phyloP scores from a whole-genome alignment of 371 early-diverging fungal species.

The Capillidium heterosporum region DNA sequence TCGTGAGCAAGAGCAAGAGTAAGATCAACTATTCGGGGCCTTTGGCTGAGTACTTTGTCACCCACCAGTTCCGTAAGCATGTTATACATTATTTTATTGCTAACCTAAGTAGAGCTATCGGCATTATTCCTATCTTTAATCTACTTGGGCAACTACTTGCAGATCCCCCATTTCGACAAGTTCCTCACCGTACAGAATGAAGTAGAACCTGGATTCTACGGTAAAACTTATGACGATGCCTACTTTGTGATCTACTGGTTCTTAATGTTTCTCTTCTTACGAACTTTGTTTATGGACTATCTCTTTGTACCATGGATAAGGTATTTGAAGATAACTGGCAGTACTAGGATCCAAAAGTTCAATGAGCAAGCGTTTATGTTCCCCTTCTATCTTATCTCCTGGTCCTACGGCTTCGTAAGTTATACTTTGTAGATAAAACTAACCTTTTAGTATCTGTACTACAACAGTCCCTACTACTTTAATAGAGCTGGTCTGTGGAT shows the following conservation, averaged over 20 bases:
- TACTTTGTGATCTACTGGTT: constrained; percentile 44
- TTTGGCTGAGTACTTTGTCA: background rate
- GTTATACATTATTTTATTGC: background rate
- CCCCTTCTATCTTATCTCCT: constrained; percentile 30
- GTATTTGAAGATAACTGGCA: constrained; percentile 22
- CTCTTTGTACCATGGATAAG: constrained; percentile 31
- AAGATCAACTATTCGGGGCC: too few species aligned
- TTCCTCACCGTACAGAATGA: background rate
- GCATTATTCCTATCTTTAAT: background rate
- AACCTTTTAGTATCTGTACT: constrained; percentile 1
- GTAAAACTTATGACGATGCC: constrained; percentile 22
- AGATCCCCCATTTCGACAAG: background rate
- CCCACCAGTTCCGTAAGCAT: background rate
- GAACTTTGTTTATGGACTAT: constrained; percentile 34
- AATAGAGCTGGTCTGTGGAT: background rate
- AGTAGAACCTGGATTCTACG: constrained; percentile 12
- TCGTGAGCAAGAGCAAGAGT: too few species aligned
- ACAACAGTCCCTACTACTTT: background rate
- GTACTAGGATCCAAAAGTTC: constrained; percentile 24
- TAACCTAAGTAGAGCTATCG: background rate
- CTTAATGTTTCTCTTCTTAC: constrained; percentile 40
- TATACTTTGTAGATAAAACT: background rate
- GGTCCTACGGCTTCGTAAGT: constrained; percentile 38
- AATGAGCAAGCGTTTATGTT: constrained; percentile 42
- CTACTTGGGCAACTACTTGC: background rate